phyloP scores from a whole-genome alignment of 768 basidiomycete genomes.

The Pisolithus albus region DNA sequence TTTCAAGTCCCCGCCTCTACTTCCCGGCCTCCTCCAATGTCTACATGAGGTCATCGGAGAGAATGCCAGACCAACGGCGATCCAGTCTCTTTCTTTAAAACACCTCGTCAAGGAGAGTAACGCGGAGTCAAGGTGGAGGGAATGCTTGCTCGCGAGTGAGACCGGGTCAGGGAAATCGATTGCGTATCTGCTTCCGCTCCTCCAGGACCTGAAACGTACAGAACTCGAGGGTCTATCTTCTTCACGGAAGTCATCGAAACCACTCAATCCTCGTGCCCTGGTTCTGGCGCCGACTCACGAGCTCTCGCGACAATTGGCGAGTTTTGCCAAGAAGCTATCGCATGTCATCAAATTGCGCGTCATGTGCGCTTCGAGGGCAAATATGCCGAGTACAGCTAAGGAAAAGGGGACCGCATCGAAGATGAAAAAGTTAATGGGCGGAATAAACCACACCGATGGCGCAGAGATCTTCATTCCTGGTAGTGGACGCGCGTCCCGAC shows the following conservation, averaged over 20 bases:
- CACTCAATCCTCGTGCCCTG: conserved; percentile 65
- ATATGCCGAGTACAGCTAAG: conserved; percentile 25
- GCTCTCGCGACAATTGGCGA: conserved; percentile 71
- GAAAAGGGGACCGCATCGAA: conserved; percentile 40
- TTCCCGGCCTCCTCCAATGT: conserved; percentile 55
- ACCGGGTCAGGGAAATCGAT: conserved; percentile 91
- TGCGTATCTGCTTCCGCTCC: conserved; percentile 79
- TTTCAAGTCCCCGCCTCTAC: conserved; percentile 66
- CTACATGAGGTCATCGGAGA: conserved; percentile 53
- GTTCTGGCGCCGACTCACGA: conserved; percentile 88
- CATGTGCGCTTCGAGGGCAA: conserved; percentile 59
- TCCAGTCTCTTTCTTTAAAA: conserved; percentile 70
- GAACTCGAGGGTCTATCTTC: conserved; percentile 33
- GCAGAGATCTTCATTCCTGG: conserved; percentile 25
- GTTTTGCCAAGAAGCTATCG: conserved; percentile 65
- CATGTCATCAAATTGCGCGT: conserved; percentile 77
- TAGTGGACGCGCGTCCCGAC: conserved; percentile 10
- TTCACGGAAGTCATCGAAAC: conserved; percentile 13
- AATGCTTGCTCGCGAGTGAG: conserved; percentile 76
- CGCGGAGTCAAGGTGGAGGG: conserved; percentile 16
- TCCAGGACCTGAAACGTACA: conserved; percentile 67
- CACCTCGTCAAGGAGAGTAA: conserved; percentile 41
- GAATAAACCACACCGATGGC: conserved; percentile 18
- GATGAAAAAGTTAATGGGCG: conserved; percentile 30
- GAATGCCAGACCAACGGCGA: conserved; percentile 58